phyloP scores from a whole-genome alignment of 352 stramenopile species.

The Globisporangium ultimum region DNA sequence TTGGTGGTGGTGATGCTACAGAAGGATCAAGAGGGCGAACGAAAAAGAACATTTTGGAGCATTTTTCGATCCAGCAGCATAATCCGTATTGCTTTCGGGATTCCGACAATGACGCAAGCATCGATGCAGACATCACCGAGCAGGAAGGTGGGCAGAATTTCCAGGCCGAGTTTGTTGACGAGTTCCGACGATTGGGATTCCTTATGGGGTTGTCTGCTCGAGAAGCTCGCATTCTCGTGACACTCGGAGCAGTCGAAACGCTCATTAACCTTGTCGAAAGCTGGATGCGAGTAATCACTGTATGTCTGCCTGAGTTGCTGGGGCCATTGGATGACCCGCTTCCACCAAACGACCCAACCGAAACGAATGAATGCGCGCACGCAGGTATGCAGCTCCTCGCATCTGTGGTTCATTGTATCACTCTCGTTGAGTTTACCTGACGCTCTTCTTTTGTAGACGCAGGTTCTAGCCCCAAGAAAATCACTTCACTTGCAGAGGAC shows the following conservation, averaged over 20 bases:
- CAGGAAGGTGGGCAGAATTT: conserved; percentile 12
- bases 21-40: conserved; percentile 11
- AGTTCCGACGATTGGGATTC: conserved; percentile 50
- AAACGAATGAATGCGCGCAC: background rate
- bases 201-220: conserved; percentile 51
- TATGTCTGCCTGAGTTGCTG: conserved; percentile 43
- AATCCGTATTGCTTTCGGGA: conserved; percentile 76
- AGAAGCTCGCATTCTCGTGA: conserved; percentile 59
- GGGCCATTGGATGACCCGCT: background rate
- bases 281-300: conserved; percentile 49
- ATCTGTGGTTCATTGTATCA: background rate
- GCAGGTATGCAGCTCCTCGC: background rate
- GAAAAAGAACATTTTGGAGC: conserved; percentile 71
- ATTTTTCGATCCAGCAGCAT: conserved; percentile 65
- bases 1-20: background rate
- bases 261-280: conserved; percentile 64
- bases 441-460: background rate
- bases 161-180: conserved; percentile 35
- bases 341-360: conserved; percentile 7
- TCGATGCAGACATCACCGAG: conserved; percentile 11
- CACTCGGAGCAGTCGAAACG: conserved; percentile 52
- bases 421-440: background rate
- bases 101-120: conserved; percentile 23
- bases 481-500: conserved; percentile 64
- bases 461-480: conserved; percentile 50